Evolutionary conservation across 2,329 filamentous ascomycete genomes (phyloP).

Genomic region (Aspergillus amoenus): DNA sequence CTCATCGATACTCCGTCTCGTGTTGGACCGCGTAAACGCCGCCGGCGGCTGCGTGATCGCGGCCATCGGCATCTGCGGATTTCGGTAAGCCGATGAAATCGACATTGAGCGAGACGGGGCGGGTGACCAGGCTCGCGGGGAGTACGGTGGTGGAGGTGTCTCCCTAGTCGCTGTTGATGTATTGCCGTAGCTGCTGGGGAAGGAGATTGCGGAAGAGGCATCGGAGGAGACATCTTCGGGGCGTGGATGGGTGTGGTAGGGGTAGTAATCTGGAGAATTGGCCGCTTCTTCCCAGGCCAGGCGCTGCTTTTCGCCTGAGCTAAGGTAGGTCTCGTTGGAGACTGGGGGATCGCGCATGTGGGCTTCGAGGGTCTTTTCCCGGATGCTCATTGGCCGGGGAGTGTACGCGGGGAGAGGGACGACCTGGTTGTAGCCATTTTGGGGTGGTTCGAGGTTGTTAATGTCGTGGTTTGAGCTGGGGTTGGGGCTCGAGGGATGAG

Average conservation of each 20-base stretch:
- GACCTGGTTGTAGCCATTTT: conserved; percentile 31
- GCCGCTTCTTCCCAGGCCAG: conserved; percentile 22
- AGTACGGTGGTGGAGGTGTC: conserved; percentile 45
- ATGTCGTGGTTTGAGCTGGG: not conserved
- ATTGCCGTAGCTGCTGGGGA: conserved; percentile 45
- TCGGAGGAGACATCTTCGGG: conserved; percentile 36
- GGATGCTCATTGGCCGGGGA: conserved; percentile 36
- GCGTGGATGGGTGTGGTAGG: not conserved
- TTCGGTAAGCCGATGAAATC: not conserved
- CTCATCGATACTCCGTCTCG: conserved; percentile 7
- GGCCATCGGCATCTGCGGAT: not conserved
- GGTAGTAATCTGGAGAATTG: not conserved
- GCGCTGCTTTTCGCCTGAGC: conserved; percentile 32
- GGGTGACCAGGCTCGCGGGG: conserved; percentile 20
- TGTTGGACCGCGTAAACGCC: not conserved
- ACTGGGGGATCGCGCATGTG: conserved; percentile 33
- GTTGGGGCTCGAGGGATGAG: not conserved
- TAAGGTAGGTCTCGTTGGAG: conserved; percentile 19
- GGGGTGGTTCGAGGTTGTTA: not conserved
- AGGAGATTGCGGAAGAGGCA: conserved; percentile 41
- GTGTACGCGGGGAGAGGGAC: conserved; percentile 43
- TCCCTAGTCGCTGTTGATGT: conserved; percentile 45
- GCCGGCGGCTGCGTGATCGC: conserved; percentile 5
- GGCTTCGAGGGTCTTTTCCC: conserved; percentile 41
- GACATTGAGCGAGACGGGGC: conserved; percentile 9